phyloP scores from a whole-genome alignment of 495 filamentous ascomycete species.

The Platismatia glauca region DNA sequence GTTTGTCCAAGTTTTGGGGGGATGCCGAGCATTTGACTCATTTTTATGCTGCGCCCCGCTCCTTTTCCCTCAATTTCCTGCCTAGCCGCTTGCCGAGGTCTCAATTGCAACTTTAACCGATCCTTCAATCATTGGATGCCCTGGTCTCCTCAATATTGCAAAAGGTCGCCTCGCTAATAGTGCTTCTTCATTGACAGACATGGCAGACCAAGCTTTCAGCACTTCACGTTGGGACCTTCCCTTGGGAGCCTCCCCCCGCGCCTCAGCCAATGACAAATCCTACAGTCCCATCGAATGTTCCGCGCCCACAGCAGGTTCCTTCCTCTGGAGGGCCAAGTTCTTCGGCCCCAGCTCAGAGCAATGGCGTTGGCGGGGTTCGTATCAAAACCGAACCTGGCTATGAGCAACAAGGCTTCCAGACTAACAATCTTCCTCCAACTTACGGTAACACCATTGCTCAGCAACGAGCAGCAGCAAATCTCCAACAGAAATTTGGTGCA shows the following conservation, averaged over 20 bases:
- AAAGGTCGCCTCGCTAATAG: conserved; percentile 3
- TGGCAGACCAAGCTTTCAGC: conserved; percentile 88
- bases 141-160: neutral
- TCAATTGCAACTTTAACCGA: conserved; percentile 22
- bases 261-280: conserved; percentile 39
- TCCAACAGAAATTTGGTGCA: conserved; percentile 62
- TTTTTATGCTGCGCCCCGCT: conserved; percentile 23
- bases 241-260: conserved; percentile 75
- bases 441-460: conserved; percentile 44
- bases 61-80: conserved; percentile 21
- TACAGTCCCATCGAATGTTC: conserved; percentile 53
- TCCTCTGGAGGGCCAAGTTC: conserved; percentile 21
- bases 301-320: conserved; percentile 29
- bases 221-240: conserved; percentile 75
- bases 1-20: conserved; percentile 17
- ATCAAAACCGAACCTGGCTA: conserved; percentile 73
- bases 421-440: conserved; percentile 32
- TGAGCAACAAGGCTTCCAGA: conserved; percentile 36
- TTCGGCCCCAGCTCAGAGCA: conserved; percentile 20
- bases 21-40: conserved; percentile 23
- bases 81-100: conserved; percentile 9
- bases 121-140: conserved; percentile 13
- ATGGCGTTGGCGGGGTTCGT: conserved; percentile 35
- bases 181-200: conserved; percentile 44
- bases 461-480: conserved; percentile 55